Evolutionary conservation across 2,329 filamentous ascomycete species (phyloP).

Genomic region (Beauveria rudraprayagi): DNA sequence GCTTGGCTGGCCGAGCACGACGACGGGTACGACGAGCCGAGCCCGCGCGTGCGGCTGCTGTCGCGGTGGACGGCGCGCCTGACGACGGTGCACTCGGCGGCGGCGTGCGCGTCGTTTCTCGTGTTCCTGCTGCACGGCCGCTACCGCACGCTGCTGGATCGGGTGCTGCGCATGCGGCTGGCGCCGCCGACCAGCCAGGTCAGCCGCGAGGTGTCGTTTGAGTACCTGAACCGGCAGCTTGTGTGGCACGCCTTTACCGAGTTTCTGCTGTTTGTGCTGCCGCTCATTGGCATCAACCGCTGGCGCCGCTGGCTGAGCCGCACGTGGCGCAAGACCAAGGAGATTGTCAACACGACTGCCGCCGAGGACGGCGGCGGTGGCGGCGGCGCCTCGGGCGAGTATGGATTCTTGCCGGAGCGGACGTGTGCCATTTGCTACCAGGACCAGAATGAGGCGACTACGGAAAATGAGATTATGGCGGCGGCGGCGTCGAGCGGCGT

Average conservation of each 20-base stretch:
- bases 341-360: slow-evolving; percentile 44
- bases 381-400: slow-evolving; percentile 58
- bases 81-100: slow-evolving; percentile 69
- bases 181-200: slow-evolving; percentile 79
- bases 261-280: slow-evolving; percentile 94
- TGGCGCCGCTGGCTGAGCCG: slow-evolving; percentile 87
- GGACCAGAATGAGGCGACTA: slow-evolving; percentile 72
- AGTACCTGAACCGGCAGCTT: slow-evolving; percentile 93
- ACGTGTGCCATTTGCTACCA: slow-evolving; percentile 97
- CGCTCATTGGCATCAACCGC: slow-evolving; percentile 85
- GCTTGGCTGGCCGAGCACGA: slow-evolving; percentile 72
- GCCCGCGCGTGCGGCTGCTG: slow-evolving; percentile 45
- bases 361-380: slow-evolving; percentile 39
- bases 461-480: slow-evolving; percentile 69
- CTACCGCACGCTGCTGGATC: slow-evolving; percentile 85
- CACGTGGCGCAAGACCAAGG: slow-evolving; percentile 74
- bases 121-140: slow-evolving; percentile 85
- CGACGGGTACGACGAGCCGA: slow-evolving; percentile 61
- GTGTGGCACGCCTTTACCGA: slow-evolving; percentile 99
- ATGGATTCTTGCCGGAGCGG: slow-evolving; percentile 78
- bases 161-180: slow-evolving; percentile 74
- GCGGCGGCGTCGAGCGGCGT: slow-evolving; percentile 66
- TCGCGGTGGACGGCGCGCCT: slow-evolving; percentile 60
- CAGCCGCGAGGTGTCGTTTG: slow-evolving; percentile 87
- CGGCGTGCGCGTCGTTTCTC: slow-evolving; percentile 77